A percentile compares a stretch with the other conserved stretches of the same genome.
phyloP scores from a whole-genome alignment of 805 yeast genomes.

The Sugiyamaella lignohabitans region DNA sequence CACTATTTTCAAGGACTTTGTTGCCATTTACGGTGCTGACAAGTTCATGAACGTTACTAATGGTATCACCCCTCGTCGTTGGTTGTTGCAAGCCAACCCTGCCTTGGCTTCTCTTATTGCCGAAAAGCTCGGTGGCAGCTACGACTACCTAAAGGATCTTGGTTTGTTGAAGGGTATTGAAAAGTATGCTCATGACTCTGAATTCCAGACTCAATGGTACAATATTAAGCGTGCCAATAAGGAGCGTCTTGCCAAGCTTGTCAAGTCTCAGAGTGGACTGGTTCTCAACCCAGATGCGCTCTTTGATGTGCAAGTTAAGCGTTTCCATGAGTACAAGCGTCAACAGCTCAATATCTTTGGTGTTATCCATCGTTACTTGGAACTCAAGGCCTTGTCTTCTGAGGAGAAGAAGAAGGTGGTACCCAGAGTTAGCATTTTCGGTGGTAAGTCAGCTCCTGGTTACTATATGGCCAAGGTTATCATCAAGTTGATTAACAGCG shows the following conservation, averaged over 20 bases:
- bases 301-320: constrained; percentile 88
- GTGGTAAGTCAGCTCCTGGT: constrained; percentile 98
- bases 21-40: constrained; percentile 68
- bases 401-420: constrained; percentile 56
- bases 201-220: constrained; percentile 66
- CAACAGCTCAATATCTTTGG: constrained; percentile 92
- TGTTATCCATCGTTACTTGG: constrained; percentile 73
- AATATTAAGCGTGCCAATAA: constrained; percentile 66
- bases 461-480: constrained; percentile 90
- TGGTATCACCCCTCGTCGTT: constrained; percentile 94
- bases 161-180: constrained; percentile 61
- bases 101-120: constrained; percentile 66
- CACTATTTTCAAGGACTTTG: constrained; percentile 87
- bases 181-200: constrained; percentile 57
- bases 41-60: constrained; percentile 89
- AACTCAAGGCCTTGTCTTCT: constrained; percentile 60
- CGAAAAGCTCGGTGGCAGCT: constrained; percentile 53
- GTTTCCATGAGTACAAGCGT: constrained; percentile 94
- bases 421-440: constrained; percentile 76
- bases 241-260: constrained; percentile 54
- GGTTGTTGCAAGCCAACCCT: constrained; percentile 94
- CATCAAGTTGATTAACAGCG: constrained; percentile 77
- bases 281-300: constrained; percentile 66
- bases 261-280: constrained; percentile 55
- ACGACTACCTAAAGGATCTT: constrained; percentile 63